Evolutionary conservation across 2,329 filamentous ascomycete species (phyloP), one percentile per base, ranked within the genome.

Genomic region (Penicillium griseofulvum): DNA sequence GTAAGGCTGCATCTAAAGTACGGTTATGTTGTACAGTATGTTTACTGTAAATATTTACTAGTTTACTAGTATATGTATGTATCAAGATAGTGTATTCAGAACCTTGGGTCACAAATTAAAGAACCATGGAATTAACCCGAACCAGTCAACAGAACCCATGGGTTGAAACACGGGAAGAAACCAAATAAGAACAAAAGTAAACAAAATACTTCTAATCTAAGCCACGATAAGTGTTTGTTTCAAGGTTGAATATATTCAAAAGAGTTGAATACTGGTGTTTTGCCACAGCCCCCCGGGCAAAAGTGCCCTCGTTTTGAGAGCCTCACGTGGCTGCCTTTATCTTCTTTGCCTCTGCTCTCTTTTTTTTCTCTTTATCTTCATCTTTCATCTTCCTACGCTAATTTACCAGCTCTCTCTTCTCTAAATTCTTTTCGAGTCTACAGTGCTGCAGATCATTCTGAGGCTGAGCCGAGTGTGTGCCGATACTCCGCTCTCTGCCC

Each of bases 321-420:
- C 56, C 56, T 60, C 58, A 57, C 54, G 52, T 61, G 54, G 45
- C 46, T 58, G 17, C 51, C 52, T 49, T 53, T 53, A 52, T 58
- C 43, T 46, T 46, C 42, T 52, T 48, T 29, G 36, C n/a, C 39
- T 50, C 47, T 45, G 17, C n/a, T 43, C 19, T 11, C 46, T 34
- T 24, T 39, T 52, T 36, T 22, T 34, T 45, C 28, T 44, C 33
- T 39, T 33, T 43, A 34, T 50, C 24, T 19, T 34, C 12, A 50
- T 39, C 39, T 22, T 17, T n/a, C 24, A 26, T 33, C 12, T 59
- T 42, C 46, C 33, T 55, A 28, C 37, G 12, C 42, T 49, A 43
- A n/a, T 22, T 37, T 16, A 34, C 46, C 37, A 38, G 49, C 36
- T 49, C 26, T 36, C 28, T 37, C 28, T 22, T 22, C 22, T 22